Evolutionary conservation across 2,329 filamentous ascomycete genomes (phyloP).

Genomic region (Xylariaceae sp.): DNA sequence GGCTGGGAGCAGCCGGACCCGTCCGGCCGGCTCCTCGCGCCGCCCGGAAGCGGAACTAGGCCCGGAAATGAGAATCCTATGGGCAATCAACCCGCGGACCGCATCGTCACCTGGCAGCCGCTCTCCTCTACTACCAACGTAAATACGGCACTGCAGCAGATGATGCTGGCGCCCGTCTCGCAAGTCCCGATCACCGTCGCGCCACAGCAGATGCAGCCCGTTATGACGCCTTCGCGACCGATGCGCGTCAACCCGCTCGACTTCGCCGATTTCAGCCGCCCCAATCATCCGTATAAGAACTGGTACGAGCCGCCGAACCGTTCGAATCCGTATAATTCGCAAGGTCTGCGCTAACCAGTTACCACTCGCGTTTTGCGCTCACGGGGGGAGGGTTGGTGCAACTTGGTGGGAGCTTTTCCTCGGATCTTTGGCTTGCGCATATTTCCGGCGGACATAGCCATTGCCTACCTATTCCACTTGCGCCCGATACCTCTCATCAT

Average conservation of each 20-base stretch:
- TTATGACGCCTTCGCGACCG: constrained; percentile 28
- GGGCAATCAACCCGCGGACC: constrained; percentile 22
- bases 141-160: constrained; percentile 19
- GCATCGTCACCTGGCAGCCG: constrained; percentile 4
- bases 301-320: constrained; percentile 71
- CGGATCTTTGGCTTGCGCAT: background rate
- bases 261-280: constrained; percentile 70
- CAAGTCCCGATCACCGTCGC: constrained; percentile 21
- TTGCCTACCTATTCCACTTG: background rate
- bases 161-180: constrained; percentile 27
- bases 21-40: constrained; percentile 25
- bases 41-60: background rate
- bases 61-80: background rate
- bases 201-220: constrained; percentile 31
- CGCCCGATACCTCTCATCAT: background rate
- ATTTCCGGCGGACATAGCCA: background rate
- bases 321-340: constrained; percentile 29
- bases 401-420: background rate
- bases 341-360: constrained; percentile 23
- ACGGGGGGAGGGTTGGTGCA: too few species aligned
- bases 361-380: background rate
- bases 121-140: constrained; percentile 18
- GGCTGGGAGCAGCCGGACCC: constrained; percentile 52
- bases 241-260: constrained; percentile 63
- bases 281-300: constrained; percentile 76